Evolutionary conservation across 192 early-diverging fungal species (phyloP).

Genomic region (Diversispora eburnea): DNA sequence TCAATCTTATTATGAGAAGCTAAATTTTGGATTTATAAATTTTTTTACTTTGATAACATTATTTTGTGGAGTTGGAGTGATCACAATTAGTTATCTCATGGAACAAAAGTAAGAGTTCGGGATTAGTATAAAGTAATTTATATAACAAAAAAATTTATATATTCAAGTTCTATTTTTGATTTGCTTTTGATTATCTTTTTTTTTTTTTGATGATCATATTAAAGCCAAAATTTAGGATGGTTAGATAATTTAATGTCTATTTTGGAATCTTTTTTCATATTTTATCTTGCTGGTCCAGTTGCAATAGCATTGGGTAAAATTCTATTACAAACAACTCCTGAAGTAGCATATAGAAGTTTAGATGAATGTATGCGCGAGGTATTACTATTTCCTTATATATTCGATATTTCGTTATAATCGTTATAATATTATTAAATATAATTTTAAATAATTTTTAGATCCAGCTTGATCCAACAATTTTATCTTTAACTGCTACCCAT

Average conservation of each 20-base stretch:
- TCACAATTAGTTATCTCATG: constrained; percentile 9
- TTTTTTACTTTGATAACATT: constrained; percentile 40
- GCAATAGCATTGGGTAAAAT: constrained; percentile 48
- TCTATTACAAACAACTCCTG: constrained; percentile 52
- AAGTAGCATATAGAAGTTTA: constrained; percentile 36
- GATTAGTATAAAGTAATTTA: background rate
- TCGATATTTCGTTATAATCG: background rate
- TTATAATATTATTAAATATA: background rate
- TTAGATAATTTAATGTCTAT: constrained; percentile 50
- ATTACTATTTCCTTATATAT: background rate
- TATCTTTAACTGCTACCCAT: constrained; percentile 47
- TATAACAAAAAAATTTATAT: background rate
- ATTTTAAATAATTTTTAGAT: constrained; percentile 27
- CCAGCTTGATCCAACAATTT: constrained; percentile 42
- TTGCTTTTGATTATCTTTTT: background rate
- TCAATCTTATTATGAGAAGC: background rate
- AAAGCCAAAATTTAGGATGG: constrained; percentile 30
- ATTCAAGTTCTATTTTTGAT: background rate
- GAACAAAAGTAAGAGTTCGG: background rate
- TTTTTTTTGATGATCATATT: background rate
- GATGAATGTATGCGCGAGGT: constrained; percentile 48
- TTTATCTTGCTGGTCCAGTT: constrained; percentile 46
- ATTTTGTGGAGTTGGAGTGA: constrained; percentile 35
- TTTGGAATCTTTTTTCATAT: constrained; percentile 45
- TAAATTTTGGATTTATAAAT: background rate